Base-by-base conservation (phyloP, 192 early-diverging fungal genomes). In the Gryganskiella cystojenkinii region DNA sequence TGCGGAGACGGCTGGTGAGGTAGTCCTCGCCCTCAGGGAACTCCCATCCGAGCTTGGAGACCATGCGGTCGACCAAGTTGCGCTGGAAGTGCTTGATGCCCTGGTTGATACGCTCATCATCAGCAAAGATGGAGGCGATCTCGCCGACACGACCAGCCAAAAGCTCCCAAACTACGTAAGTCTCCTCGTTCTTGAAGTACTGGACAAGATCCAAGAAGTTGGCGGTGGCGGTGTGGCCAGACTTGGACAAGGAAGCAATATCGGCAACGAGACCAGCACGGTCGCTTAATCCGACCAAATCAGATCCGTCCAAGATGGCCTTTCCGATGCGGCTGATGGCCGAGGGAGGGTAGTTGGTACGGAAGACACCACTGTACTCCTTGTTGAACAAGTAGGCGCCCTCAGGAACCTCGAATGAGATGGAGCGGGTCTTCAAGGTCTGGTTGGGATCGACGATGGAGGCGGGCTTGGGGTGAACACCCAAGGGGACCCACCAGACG, bases 401-500 rank as follows among this genome's bases (percentile, higher is more conserved):
- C 25, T 89, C 79, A 24, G 90, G 72, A 51, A 91, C 85, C 45
- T 70, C 79, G 14, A 90, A 79, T 4, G 70, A 67, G 19, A 80
- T 61, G 55, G 83, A 76, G 63, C 80, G 80, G 19, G 78, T 51
- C 42, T 89, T 86, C 56, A 91, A 83, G 28, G 83, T 82, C 59
- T 69, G 80, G 57, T 65, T 67, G 64, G 76, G 56, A 9, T 82
- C 80, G 5, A 34, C 44, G 15, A 69, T 76, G 30, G 73, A 76
- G 17, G 65, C 60, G 20, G 73, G 55, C 56, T 71, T 76, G 50
- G 71, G 61, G 3, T 51, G 34, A 27, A 93, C 82, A 49, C 84
- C 86, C 30, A 99, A 83, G n/a, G 97, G 97, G 3, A 95, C 89
- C 90, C 90, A 94, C 97, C 96, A 98, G 51, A 86, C 67, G 31